Base-by-base conservation (phyloP, 768 basidiomycete species). In the Leccinum truebloodii region DNA sequence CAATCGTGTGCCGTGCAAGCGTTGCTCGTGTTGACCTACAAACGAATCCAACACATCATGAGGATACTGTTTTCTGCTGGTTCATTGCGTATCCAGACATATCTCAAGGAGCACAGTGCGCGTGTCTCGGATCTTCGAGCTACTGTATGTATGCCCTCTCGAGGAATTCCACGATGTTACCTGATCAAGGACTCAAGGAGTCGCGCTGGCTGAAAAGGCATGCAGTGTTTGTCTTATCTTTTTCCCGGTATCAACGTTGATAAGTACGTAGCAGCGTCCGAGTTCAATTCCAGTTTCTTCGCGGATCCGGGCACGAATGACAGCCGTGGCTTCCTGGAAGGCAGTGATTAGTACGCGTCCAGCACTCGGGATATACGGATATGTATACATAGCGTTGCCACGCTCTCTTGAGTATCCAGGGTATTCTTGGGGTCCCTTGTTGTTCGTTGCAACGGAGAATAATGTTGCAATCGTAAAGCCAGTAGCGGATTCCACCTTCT, bases 241-340 rank as follows among this genome's bases (percentile, higher is more conserved):
- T 52, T 24, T 44, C 52, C 49, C 28, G 14, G n/a, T 14, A 4
- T 7, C 10, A 2, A 39, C 30, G 14, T 59, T 32, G 35, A 37
- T 14, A 16, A 14, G 14, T 37, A 68, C 64, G 58, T 59, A 64
- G 64, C 59, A 60, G 2, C 61, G 32, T 12, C 9, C 34, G 3
- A 65, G 53, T 64, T 64, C 41, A 61, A 65, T 68, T 78, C 76
- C 32, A 81, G 63, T 46, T 81, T 78, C 54, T 67, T 64, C 54
- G 69, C 62, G 5, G 68, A 71, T 18, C 7, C 18, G 39, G 18
- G 18, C 18, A 39, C 39, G 18, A 39, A 39, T 39, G 39, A 39
- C 37, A 16, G 16, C 34, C 34, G 34, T 5, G 34, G 13, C 34
- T 35, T 35, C 34, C 34, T 13, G 34, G 13, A 35, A 35, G 34